Percentiles rank a stretch among this genome's conserved stretches.
phyloP scores from a whole-genome alignment of 192 early-diverging fungal genomes.

The Umbelopsis sp. region DNA sequence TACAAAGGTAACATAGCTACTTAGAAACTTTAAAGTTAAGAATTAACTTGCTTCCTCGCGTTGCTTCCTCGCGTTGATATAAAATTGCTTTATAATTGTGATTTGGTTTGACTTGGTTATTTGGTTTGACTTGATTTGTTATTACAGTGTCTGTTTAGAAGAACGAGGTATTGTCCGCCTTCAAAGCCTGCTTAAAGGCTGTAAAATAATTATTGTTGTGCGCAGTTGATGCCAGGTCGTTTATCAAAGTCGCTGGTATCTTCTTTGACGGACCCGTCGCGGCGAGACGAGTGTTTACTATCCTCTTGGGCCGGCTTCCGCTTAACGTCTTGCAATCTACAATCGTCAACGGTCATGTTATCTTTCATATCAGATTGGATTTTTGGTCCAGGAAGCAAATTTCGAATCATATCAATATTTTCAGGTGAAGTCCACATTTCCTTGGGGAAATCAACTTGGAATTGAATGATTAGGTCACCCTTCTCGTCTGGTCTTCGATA shows the following conservation, averaged over 20 bases:
- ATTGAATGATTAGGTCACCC: slow-evolving; percentile 90
- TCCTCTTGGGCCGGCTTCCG: neutral
- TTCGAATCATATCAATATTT: slow-evolving; percentile 49
- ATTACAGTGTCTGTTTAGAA: neutral
- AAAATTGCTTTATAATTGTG: no score
- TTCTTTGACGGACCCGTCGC: neutral
- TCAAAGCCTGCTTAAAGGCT: neutral
- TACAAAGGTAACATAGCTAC: no score
- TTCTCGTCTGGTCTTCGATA: slow-evolving; percentile 79
- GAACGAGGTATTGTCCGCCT: no score
- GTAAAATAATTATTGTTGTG: slow-evolving; percentile 11
- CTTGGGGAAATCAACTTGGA: slow-evolving; percentile 87
- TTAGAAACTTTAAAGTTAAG: no score
- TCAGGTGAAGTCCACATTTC: slow-evolving; percentile 72
- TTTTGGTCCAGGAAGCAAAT: neutral
- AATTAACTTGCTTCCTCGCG: no score
- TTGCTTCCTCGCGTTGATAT: no score
- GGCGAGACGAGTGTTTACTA: neutral
- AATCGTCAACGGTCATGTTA: neutral
- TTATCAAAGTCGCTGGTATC: neutral
- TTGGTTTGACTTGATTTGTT: no score
- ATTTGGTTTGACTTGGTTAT: neutral
- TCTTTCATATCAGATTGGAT: neutral
- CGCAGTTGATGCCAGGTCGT: neutral
- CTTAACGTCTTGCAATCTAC: neutral